Conservation (phyloP, 495 filamentous ascomycete genomes). For the Tuber brumale region DNA sequence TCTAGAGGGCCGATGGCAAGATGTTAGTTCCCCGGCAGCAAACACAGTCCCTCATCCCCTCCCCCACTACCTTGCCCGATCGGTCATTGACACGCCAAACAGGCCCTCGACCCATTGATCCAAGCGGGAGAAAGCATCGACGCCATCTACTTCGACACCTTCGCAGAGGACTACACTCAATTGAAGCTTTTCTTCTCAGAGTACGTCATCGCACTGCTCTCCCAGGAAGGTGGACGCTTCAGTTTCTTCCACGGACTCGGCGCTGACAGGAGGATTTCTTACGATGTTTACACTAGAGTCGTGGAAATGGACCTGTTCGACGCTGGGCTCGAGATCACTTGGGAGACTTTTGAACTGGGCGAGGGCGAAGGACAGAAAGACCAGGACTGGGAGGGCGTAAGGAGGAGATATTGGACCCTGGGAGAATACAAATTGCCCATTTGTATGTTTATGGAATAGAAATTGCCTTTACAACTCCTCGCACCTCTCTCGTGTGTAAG, state of each 20-base stretch:
- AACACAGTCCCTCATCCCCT: not conserved
- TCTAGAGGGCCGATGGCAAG: conserved; percentile 49
- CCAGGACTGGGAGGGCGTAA: conserved; percentile 73
- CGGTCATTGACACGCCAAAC: conserved; percentile 47
- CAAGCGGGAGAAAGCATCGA: conserved; percentile 69
- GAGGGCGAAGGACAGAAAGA: conserved; percentile 45
- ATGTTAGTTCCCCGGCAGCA: conserved; percentile 16
- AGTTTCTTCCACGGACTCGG: conserved; percentile 95
- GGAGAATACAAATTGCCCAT: conserved; percentile 65
- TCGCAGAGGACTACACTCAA: conserved; percentile 83
- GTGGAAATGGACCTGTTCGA: conserved; percentile 87
- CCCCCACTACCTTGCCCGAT: not conserved
- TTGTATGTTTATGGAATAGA: conserved; percentile 44
- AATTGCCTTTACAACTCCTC: not conserved
- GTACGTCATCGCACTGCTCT: conserved; percentile 70
- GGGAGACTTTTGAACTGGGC: conserved; percentile 71
- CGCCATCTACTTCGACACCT: conserved; percentile 96
- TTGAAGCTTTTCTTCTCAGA: conserved; percentile 84
- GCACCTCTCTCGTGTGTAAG: not conserved
- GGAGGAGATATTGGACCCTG: conserved; percentile 79
- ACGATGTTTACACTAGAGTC: conserved; percentile 92
- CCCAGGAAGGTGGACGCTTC: conserved; percentile 61
- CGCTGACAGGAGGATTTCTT: conserved; percentile 83
- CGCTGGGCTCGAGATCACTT: conserved; percentile 83
- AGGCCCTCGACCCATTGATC: conserved; percentile 65